phyloP scores from a whole-genome alignment of 2,329 filamentous ascomycete species.

The Lojkania enalia region DNA sequence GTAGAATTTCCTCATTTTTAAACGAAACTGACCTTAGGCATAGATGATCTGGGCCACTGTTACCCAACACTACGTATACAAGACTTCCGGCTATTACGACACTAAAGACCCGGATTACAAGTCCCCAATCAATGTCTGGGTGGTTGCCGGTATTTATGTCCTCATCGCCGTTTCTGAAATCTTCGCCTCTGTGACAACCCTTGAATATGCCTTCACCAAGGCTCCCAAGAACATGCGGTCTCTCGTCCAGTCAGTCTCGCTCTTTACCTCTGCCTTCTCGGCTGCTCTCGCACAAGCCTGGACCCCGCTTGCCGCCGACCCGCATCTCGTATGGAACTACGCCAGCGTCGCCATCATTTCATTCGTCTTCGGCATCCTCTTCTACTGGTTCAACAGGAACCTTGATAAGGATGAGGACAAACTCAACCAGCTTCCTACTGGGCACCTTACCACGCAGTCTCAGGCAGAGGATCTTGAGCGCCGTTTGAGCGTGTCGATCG shows the following conservation, averaged over 20 bases:
- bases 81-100: slow-evolving; percentile 52
- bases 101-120: slow-evolving; percentile 33
- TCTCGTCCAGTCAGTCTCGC: slow-evolving; percentile 41
- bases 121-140: slow-evolving; percentile 57
- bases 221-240: slow-evolving; percentile 66
- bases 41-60: background rate
- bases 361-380: slow-evolving; percentile 37
- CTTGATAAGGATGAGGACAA: slow-evolving; percentile 42
- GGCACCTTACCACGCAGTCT: slow-evolving; percentile 33
- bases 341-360: slow-evolving; percentile 41
- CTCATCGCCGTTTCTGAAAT: slow-evolving; percentile 64
- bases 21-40: no score
- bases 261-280: slow-evolving; percentile 43
- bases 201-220: slow-evolving; percentile 76
- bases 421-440: slow-evolving; percentile 45
- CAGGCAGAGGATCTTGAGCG: slow-evolving; percentile 38
- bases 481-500: background rate
- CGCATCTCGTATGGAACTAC: slow-evolving; percentile 41
- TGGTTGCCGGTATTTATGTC: slow-evolving; percentile 55
- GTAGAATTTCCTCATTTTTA: no score
- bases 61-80: slow-evolving; percentile 45
- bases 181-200: slow-evolving; percentile 67
- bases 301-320: slow-evolving; percentile 31
- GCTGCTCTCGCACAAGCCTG: slow-evolving; percentile 37
- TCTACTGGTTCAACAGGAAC: slow-evolving; percentile 36